Conservation (phyloP, 352 stramenopile genomes). For the Saprolegnia diclina region DNA sequence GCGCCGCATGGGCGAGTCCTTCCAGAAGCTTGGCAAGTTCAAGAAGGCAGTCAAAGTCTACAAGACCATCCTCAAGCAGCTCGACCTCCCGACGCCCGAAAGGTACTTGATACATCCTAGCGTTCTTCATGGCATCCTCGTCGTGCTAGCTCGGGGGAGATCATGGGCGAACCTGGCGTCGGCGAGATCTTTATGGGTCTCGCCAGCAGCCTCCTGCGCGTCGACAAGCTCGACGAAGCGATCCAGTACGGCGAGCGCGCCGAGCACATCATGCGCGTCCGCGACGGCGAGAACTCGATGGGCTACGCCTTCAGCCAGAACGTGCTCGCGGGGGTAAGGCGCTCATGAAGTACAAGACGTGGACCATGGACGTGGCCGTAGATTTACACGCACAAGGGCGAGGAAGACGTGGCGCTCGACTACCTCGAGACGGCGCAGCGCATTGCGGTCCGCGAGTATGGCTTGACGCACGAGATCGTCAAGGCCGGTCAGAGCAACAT, state of each 20-base stretch:
- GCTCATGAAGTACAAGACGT: background rate
- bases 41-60: slow-evolving; percentile 47
- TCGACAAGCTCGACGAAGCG: slow-evolving; percentile 42
- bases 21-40: slow-evolving; percentile 60
- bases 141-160: background rate
- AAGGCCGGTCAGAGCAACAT: slow-evolving; percentile 56
- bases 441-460: slow-evolving; percentile 65
- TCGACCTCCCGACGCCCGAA: slow-evolving; percentile 16
- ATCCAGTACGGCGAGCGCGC: slow-evolving; percentile 37
- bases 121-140: background rate
- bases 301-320: slow-evolving; percentile 78
- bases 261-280: slow-evolving; percentile 47
- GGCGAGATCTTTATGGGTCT: slow-evolving; percentile 79
- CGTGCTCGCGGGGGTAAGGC: slow-evolving; percentile 54
- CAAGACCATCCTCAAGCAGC: slow-evolving; percentile 39
- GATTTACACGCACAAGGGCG: slow-evolving; percentile 52
- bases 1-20: slow-evolving; percentile 58
- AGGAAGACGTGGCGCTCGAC: slow-evolving; percentile 49
- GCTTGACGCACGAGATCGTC: slow-evolving; percentile 54
- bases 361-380: background rate
- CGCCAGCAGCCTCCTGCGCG: slow-evolving; percentile 40
- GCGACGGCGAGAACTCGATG: slow-evolving; percentile 61
- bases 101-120: background rate
- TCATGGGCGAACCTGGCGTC: slow-evolving; percentile 35
- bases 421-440: slow-evolving; percentile 57